Evolutionary conservation across 2,329 filamentous ascomycete species (phyloP), one percentile per base, ranked within the genome.

Genomic region (Ophioceras dolichostomum): DNA sequence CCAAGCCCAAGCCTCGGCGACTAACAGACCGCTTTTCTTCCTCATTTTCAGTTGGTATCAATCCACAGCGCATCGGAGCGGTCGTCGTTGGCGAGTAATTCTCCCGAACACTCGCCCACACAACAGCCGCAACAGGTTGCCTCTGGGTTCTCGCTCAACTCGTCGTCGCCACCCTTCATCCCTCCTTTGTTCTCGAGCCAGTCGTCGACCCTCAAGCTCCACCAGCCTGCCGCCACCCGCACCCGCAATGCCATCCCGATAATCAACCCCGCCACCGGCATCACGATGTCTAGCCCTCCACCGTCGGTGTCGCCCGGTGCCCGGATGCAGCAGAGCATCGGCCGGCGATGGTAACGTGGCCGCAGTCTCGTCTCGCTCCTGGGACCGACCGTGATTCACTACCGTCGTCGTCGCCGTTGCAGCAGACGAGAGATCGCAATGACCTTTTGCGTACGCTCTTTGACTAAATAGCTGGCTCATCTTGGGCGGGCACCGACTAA

Each of bases 231-330:
- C 43, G 85, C 88, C 43, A 85, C 88, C 45, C 84, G 91, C 49
- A 77, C 82, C 41, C 85, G 87, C 61, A 96, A 95, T 60, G 86
- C 91, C 53, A 96, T 96, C 48, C 89, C 89, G 41, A 98, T 98
- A 58, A 85, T 96, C 62, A 94, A 98, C 69, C 91, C 91, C 38
- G 83, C 76, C 49, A 95, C 89, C 40, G 87, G 91, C 54, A 78
- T 87, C 58, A 75, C 77, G 53, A 81, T 95, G 68, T 79, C 86
- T 39, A 94, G 86, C 65, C 89, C 44, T 14, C 86, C 89, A 19
- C 80, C 80, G 30, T 79, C 75, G 42, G 70, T 78, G 32, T 79
- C 74, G 32, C 76, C 76, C 43, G 65, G 50, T 34, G 41, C 65
- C 54, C 67, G 73, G 55, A 70, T 79, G 66, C 71, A 73, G 53